Evolutionary conservation across 768 basidiomycete species (phyloP).

Genomic region (Cystofilobasidium macerans): DNA sequence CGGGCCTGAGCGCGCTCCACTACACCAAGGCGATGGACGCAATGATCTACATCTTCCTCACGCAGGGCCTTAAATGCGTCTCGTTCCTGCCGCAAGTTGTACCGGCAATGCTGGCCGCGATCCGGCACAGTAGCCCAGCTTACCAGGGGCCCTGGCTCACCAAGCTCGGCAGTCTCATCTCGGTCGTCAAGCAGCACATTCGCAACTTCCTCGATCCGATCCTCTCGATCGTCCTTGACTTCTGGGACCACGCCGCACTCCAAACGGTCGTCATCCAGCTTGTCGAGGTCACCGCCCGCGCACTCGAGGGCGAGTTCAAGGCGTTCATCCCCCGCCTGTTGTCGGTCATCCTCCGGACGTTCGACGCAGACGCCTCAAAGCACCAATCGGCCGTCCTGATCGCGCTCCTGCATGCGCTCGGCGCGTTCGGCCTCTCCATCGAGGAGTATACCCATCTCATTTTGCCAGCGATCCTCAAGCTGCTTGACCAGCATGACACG

Average conservation of each 20-base stretch:
- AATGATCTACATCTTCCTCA: conserved; percentile 98
- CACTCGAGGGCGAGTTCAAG: conserved; percentile 92
- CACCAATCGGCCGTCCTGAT: conserved; percentile 47
- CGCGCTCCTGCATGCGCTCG: conserved; percentile 86
- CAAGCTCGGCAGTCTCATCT: conserved; percentile 85
- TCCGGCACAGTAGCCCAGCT: conserved; percentile 60
- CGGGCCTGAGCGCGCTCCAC: conserved; percentile 71
- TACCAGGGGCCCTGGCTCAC: conserved; percentile 88
- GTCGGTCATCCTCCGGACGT: conserved; percentile 77
- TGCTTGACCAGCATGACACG: conserved; percentile 72
- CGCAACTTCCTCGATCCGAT: conserved; percentile 80
- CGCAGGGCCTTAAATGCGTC: conserved; percentile 90
- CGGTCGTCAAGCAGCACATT: conserved; percentile 94
- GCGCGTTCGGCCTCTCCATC: conserved; percentile 89
- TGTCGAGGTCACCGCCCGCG: conserved; percentile 82
- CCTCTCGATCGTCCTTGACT: conserved; percentile 71
- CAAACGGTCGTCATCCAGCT: conserved; percentile 86
- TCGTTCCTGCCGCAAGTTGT: conserved; percentile 83
- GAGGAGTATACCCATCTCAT: conserved; percentile 97
- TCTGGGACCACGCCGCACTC: conserved; percentile 70
- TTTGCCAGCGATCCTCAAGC: conserved; percentile 83
- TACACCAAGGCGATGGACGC: conserved; percentile 83
- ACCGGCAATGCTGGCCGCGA: conserved; percentile 83
- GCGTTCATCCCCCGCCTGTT: conserved; percentile 84
- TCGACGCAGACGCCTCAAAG: conserved; percentile 70